Conservation (phyloP, 1,284 basidiomycete genomes). For the Taiwanofungus camphoratus region DNA sequence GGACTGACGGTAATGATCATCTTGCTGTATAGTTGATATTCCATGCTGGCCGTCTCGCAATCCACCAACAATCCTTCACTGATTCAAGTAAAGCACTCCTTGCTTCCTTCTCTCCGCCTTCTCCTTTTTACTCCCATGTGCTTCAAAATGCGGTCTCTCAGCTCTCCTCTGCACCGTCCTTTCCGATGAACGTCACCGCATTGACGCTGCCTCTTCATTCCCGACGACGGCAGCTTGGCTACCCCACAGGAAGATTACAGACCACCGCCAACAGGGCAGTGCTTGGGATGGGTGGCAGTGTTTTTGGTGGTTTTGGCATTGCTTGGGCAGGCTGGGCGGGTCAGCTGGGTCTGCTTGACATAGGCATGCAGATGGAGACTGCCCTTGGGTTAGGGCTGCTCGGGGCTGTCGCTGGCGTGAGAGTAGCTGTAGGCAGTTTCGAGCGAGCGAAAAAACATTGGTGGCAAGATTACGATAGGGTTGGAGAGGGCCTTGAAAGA, state of each 20-base stretch:
- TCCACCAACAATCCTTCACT: conserved; percentile 45
- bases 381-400: conserved; percentile 60
- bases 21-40: conserved; percentile 49
- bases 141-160: conserved; percentile 66
- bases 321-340: conserved; percentile 50
- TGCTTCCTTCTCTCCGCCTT: conserved; percentile 30
- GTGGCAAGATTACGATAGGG: conserved; percentile 68
- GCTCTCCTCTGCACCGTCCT: conserved; percentile 42
- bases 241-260: conserved; percentile 62
- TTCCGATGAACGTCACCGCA: conserved; percentile 41
- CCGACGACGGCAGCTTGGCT: conserved; percentile 55
- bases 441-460: conserved; percentile 64
- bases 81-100: conserved; percentile 38
- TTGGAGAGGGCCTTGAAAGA: conserved; percentile 63
- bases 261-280: conserved; percentile 59
- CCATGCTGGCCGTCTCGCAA: conserved; percentile 63
- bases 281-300: conserved; percentile 44
- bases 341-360: conserved; percentile 37
- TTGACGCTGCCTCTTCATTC: conserved; percentile 52
- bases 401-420: conserved; percentile 44
- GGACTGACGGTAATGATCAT: not conserved
- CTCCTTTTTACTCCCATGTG: conserved; percentile 55
- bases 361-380: conserved; percentile 47
- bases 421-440: conserved; percentile 71
- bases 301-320: conserved; percentile 36